Conservation (phyloP, 163 green algal species). For the Coccomyxa subellipsoidea region DNA sequence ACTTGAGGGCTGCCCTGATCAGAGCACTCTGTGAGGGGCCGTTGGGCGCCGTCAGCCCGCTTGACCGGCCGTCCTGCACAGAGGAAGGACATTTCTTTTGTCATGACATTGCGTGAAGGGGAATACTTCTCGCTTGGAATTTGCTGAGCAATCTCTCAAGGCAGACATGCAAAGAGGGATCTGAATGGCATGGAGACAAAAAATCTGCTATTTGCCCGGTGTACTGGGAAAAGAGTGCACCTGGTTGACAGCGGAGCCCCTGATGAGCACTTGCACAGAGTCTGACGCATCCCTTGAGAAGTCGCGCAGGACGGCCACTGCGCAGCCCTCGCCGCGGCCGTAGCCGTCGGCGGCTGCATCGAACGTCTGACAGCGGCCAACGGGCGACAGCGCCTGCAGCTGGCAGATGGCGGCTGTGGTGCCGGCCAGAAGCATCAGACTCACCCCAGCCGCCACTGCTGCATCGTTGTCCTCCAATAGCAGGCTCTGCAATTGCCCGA, state of each 20-base stretch:
- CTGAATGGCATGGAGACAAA: too few species aligned
- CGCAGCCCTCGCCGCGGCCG: conserved; percentile 37
- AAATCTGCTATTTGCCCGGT: too few species aligned
- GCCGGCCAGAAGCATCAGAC: conserved; percentile 30
- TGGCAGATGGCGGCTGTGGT: conserved; percentile 52
- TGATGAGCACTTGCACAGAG: conserved; percentile 27
- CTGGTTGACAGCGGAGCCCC: conserved; percentile 59
- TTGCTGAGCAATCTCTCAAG: too few species aligned
- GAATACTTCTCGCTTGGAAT: too few species aligned
- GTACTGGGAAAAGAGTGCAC: too few species aligned
- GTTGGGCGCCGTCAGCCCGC: conserved; percentile 80
- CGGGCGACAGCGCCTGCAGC: conserved; percentile 70
- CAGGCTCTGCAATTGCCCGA: conserved; percentile 29
- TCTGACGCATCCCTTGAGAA: neutral
- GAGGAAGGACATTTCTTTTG: too few species aligned
- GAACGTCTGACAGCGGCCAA: conserved; percentile 83
- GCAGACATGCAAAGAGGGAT: too few species aligned
- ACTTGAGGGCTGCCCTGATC: conserved; percentile 33
- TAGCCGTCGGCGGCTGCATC: conserved; percentile 76
- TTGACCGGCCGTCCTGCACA: conserved; percentile 76
- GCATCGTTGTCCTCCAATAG: conserved; percentile 11
- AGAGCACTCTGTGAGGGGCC: conserved; percentile 63
- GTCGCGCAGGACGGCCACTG: conserved; percentile 28
- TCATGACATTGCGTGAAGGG: too few species aligned
- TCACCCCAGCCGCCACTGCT: conserved; percentile 27